A percentile compares a stretch with the other conserved stretches of the same genome.
phyloP scores from a whole-genome alignment of 1,284 basidiomycete species.

The Pyrrhoderma noxium region DNA sequence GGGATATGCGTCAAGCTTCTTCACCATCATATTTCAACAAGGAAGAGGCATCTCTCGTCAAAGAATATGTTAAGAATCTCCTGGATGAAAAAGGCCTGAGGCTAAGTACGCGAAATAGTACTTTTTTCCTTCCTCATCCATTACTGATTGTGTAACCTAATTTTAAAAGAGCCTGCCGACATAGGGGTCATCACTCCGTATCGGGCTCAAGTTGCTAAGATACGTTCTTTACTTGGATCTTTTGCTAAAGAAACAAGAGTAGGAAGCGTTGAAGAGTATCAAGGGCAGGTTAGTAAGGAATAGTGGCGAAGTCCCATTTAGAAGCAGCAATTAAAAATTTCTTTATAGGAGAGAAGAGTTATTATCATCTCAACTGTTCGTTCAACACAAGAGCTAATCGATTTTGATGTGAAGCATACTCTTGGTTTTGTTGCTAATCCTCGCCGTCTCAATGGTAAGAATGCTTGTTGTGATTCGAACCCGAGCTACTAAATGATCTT shows the following conservation, averaged over 20 bases:
- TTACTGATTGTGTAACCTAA: too few relatives aligned
- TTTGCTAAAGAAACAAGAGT: conserved; percentile 39
- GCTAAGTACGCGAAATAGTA: conserved; percentile 33
- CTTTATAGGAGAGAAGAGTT: conserved; percentile 30
- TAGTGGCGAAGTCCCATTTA: not conserved
- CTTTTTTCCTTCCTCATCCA: not conserved
- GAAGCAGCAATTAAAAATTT: conserved; percentile 19
- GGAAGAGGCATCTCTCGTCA: conserved; percentile 36
- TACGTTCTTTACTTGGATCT: conserved; percentile 31
- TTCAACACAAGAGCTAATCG: conserved; percentile 32
- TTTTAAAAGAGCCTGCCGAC: conserved; percentile 29
- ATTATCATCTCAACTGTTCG: conserved; percentile 43
- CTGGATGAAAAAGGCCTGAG: conserved; percentile 25
- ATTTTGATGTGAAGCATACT: conserved; percentile 35
- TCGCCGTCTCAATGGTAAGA: conserved; percentile 40
- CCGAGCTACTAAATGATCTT: conserved; percentile 1
- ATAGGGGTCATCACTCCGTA: conserved; percentile 53
- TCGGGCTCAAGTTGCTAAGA: conserved; percentile 43
- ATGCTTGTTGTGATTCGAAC: not conserved
- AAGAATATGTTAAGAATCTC: conserved; percentile 31
- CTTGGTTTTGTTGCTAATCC: conserved; percentile 41
- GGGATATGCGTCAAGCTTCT: conserved; percentile 34
- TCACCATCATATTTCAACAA: conserved; percentile 47
- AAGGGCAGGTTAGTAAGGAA: conserved; percentile 46
- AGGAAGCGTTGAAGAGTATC: conserved; percentile 56